Percentiles rank a stretch among this genome's conserved stretches.
These are phyloP conservation scores for Tolypocladium guangdongense DNA, from an alignment of 2,329 filamentous ascomycete species.

Conservation along the genomic window DNA sequence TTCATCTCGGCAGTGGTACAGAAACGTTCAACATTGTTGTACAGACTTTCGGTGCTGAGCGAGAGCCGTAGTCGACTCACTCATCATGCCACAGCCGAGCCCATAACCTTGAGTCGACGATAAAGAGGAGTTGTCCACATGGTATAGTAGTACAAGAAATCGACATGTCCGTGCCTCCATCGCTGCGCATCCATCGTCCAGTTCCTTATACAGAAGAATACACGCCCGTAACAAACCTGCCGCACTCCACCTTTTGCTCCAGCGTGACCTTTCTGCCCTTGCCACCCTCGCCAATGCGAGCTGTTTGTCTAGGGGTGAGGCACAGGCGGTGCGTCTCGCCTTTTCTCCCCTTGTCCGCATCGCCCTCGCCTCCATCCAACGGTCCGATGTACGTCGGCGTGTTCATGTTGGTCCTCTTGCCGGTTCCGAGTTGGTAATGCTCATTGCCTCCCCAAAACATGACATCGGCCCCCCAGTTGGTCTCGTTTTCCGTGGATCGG, in stretches of 20 bases:
- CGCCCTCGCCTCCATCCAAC: constrained; percentile 50
- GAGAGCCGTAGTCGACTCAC: no score
- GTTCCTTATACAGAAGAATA: constrained; percentile 52
- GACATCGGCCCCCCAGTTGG: constrained; percentile 80
- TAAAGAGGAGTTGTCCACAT: not conserved
- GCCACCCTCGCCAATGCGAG: constrained; percentile 47
- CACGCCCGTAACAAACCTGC: constrained; percentile 68
- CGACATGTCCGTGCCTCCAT: not conserved
- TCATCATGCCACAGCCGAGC: not conserved
- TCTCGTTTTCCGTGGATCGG: constrained; percentile 51
- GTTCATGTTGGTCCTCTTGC: constrained; percentile 71
- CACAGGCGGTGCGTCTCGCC: constrained; percentile 64
- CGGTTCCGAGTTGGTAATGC: constrained; percentile 83
- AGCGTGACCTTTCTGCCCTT: constrained; percentile 60
- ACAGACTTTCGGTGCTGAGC: no score
- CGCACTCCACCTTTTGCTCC: constrained; percentile 84
- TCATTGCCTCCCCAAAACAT: constrained; percentile 95
- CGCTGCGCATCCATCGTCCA: not conserved
- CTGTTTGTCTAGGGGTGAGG: constrained; percentile 65
- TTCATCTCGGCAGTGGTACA: no score
- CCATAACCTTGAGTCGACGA: not conserved
- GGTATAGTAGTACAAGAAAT: not conserved
- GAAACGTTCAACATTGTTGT: no score
- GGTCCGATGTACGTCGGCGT: constrained; percentile 70
- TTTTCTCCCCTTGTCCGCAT: constrained; percentile 46